Evolutionary conservation across 768 basidiomycete species (phyloP).

Genomic region (Collybiopsis luxurians): DNA sequence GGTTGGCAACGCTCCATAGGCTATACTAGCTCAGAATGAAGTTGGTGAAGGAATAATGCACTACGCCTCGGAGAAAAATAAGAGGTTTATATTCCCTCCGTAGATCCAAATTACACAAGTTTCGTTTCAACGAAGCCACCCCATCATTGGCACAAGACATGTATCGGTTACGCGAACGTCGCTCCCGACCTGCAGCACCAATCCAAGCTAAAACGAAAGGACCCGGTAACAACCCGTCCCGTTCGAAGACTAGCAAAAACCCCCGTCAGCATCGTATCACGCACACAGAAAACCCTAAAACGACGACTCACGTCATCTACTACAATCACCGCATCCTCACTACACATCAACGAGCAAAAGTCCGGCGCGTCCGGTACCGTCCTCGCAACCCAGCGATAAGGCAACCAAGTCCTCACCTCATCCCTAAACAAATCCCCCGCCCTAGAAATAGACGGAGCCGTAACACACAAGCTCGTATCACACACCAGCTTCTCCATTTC

Average conservation of each 20-base stretch:
- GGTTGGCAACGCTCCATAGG: too few relatives aligned
- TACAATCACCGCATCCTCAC: slow-evolving; percentile 53
- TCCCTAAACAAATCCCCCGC: slow-evolving; percentile 35
- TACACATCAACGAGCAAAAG: slow-evolving; percentile 44
- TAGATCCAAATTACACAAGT: too few relatives aligned
- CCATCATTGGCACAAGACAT: too few relatives aligned
- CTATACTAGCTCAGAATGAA: too few relatives aligned
- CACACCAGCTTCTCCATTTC: neutral
- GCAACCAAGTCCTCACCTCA: slow-evolving; percentile 42
- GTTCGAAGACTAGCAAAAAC: neutral
- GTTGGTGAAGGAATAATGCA: too few relatives aligned
- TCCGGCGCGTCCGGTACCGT: slow-evolving; percentile 20
- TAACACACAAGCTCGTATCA: slow-evolving; percentile 16
- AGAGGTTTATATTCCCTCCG: too few relatives aligned
- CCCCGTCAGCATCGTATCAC: too few relatives aligned
- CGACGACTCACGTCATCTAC: slow-evolving; percentile 34
- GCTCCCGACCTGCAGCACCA: too few relatives aligned
- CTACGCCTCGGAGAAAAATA: too few relatives aligned
- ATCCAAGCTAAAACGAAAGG: neutral
- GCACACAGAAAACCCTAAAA: too few relatives aligned
- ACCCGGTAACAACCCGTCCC: neutral
- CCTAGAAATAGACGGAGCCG: slow-evolving; percentile 17
- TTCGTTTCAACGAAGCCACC: too few relatives aligned
- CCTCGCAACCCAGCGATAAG: slow-evolving; percentile 37
- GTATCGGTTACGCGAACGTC: too few relatives aligned